A percentile compares a stretch with the other conserved stretches of the same genome.
These are phyloP conservation scores for Xylaria sp. DNA, from an alignment of 2,329 filamentous ascomycete genomes.

Conservation along the genomic window DNA sequence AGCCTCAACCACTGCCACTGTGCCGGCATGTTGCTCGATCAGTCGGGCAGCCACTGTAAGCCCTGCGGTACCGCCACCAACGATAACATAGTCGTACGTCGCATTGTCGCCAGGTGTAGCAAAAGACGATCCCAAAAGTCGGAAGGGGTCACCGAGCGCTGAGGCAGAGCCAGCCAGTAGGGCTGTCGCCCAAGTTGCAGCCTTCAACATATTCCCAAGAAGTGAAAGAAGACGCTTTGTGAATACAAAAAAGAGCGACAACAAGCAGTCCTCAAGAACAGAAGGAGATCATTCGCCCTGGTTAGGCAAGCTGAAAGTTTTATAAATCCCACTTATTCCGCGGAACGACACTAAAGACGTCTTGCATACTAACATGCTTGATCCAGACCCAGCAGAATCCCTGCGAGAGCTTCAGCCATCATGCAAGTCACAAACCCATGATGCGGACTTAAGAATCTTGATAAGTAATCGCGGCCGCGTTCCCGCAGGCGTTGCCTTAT, in stretches of 20 bases:
- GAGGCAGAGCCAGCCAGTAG: conserved; percentile 27
- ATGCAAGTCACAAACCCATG: neutral
- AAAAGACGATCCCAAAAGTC: conserved; percentile 38
- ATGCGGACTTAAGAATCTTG: conserved; percentile 15
- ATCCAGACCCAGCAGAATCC: conserved; percentile 11
- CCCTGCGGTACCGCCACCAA: conserved; percentile 55
- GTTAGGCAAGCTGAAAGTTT: conserved; percentile 24
- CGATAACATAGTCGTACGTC: conserved; percentile 46
- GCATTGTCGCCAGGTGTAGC: conserved; percentile 37
- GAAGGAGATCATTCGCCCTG: neutral
- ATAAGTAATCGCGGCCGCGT: neutral
- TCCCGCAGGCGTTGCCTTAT: conserved; percentile 10
- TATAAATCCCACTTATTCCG: conserved; percentile 17
- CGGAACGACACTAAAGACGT: neutral
- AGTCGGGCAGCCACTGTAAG: conserved; percentile 51
- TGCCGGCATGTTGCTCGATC: conserved; percentile 47
- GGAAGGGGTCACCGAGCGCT: conserved; percentile 29
- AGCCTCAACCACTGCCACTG: conserved; percentile 55
- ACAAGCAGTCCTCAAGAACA: conserved; percentile 17
- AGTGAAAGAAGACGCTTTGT: conserved; percentile 22
- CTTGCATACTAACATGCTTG: conserved; percentile 3
- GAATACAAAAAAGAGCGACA: conserved; percentile 24
- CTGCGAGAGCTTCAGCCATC: conserved; percentile 26
- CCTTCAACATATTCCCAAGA: conserved; percentile 29
- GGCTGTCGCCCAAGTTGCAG: conserved; percentile 29